Conservation (phyloP, 1,284 basidiomycete genomes). For the Meripilus lineatus region DNA sequence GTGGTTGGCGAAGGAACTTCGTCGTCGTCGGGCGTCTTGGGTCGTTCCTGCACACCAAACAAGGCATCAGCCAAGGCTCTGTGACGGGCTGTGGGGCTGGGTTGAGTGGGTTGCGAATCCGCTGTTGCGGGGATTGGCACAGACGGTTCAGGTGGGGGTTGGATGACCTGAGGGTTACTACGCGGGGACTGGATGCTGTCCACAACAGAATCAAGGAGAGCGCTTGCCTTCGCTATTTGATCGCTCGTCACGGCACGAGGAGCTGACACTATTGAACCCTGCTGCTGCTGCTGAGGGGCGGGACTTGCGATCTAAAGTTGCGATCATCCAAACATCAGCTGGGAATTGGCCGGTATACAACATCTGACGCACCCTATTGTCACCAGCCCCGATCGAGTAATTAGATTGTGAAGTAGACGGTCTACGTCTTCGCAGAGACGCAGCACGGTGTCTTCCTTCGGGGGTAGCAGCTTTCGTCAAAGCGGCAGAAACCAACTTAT, state of each 20-base stretch:
- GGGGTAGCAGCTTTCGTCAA: constrained; percentile 49
- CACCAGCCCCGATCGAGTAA: constrained; percentile 52
- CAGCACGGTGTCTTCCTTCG: constrained; percentile 53
- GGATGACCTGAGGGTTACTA: constrained; percentile 23
- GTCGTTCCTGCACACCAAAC: constrained; percentile 50
- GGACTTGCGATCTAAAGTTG: constrained; percentile 50
- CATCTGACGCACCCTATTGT: constrained; percentile 40
- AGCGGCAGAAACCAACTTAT: constrained; percentile 60
- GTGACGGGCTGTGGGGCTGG: constrained; percentile 52
- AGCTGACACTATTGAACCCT: constrained; percentile 8
- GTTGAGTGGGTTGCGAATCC: constrained; percentile 27
- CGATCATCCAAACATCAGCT: too few species aligned
- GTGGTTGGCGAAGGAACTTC: background rate
- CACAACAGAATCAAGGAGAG: constrained; percentile 62
- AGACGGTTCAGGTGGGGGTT: constrained; percentile 21
- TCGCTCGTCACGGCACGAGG: constrained; percentile 21
- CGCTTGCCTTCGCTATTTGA: constrained; percentile 50
- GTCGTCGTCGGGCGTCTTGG: constrained; percentile 2
- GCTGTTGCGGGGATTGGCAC: constrained; percentile 14
- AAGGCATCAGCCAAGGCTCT: constrained; percentile 67
- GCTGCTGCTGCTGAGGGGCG: constrained; percentile 31
- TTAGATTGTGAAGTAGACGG: constrained; percentile 79
- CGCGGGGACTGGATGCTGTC: constrained; percentile 54
- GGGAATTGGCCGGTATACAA: too few species aligned
- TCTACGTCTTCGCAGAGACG: constrained; percentile 51